Evolutionary conservation across 306 rosid species (phyloP).

Genomic region (Canavalia gladiata): DNA sequence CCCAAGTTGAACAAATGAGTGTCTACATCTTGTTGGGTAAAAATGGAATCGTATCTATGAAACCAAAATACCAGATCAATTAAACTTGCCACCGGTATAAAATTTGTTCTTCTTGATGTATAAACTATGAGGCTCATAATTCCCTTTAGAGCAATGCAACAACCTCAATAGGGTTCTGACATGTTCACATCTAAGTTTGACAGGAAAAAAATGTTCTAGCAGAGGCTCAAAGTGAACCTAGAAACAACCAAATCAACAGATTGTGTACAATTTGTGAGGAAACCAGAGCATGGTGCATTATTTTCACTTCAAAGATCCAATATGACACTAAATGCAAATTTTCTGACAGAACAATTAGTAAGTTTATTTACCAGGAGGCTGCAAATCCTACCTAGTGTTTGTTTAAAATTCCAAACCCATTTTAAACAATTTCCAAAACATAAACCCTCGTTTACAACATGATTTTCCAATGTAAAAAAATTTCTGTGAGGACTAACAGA

Average conservation of each 20-base stretch:
- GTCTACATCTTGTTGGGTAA: background rate
- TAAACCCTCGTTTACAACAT: too few species aligned
- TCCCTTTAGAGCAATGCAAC: background rate
- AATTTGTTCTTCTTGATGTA: background rate
- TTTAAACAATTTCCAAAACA: too few species aligned
- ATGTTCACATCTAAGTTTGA: constrained; percentile 20
- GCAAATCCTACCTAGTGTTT: background rate
- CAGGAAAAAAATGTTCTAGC: constrained; percentile 5
- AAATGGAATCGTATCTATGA: background rate
- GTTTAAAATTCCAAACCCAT: too few species aligned
- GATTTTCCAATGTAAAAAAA: too few species aligned
- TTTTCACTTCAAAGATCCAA: constrained; percentile 31
- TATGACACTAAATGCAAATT: constrained; percentile 33
- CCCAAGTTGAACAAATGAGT: constrained; percentile 22
- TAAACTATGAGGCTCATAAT: constrained; percentile 33
- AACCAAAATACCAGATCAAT: background rate
- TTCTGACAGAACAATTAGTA: constrained; percentile 31
- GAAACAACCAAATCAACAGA: constrained; percentile 36
- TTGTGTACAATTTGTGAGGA: constrained; percentile 7
- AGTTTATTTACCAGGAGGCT: constrained; percentile 10
- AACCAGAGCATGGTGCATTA: background rate
- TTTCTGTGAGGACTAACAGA: too few species aligned
- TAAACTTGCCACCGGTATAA: background rate
- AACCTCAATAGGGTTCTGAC: constrained; percentile 23
- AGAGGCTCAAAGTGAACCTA: constrained; percentile 26